Conservation (phyloP, 768 basidiomycete genomes). For the Leccinum incarnatum region DNA sequence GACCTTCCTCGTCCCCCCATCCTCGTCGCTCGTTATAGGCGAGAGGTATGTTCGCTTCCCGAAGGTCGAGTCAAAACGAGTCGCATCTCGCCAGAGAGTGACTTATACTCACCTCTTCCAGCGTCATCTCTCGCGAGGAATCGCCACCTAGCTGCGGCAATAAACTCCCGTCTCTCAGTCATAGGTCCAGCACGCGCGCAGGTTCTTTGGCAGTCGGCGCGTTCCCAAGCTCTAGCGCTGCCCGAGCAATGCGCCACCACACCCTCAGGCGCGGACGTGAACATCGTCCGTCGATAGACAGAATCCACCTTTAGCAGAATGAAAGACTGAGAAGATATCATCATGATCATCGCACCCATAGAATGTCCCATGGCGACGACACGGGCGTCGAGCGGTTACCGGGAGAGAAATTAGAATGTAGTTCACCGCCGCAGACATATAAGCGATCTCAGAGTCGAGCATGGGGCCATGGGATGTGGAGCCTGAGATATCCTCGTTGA, state of each 20-base stretch:
- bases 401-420: conserved; percentile 62
- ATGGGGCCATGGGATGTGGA: conserved; percentile 90
- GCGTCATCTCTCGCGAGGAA: conserved; percentile 4
- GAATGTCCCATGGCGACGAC: conserved; percentile 90
- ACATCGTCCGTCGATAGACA: conserved; percentile 60
- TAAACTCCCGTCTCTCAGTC: conserved; percentile 63
- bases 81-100: conserved; percentile 35
- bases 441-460: conserved; percentile 75
- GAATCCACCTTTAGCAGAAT: conserved; percentile 41
- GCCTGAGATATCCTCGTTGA: conserved; percentile 52
- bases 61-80: conserved; percentile 45
- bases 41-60: conserved; percentile 49
- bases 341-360: conserved; percentile 52
- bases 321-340: too few relatives aligned
- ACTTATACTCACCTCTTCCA: conserved; percentile 29
- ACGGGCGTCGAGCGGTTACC: conserved; percentile 60
- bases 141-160: conserved; percentile 39
- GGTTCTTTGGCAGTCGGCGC: conserved; percentile 22
- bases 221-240: conserved; percentile 65
- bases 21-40: conserved; percentile 29
- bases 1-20: background rate
- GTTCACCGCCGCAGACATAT: conserved; percentile 64
- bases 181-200: conserved; percentile 49
- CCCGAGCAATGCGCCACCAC: conserved; percentile 83
- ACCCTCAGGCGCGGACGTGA: conserved; percentile 83